These are phyloP conservation scores for Calonectria pauciramosa DNA, from an alignment of 2,329 filamentous ascomycete species.

Conservation along the genomic window DNA sequence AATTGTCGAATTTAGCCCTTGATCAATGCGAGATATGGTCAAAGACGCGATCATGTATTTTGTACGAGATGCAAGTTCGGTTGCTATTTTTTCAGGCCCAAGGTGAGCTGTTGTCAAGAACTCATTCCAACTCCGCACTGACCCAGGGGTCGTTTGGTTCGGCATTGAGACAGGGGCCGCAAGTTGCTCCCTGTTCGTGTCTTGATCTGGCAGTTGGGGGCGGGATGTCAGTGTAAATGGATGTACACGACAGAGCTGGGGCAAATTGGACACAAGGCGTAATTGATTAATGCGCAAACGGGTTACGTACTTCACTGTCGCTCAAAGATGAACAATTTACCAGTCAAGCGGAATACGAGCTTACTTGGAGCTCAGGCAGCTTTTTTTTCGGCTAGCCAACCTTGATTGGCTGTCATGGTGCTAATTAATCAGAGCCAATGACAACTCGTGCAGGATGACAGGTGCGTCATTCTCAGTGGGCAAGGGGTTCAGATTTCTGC, in stretches of 20 bases:
- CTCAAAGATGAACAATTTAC: slow-evolving; percentile 9
- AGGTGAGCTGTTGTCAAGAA: background rate
- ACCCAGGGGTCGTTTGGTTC: background rate
- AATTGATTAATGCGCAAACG: background rate
- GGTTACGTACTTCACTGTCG: background rate
- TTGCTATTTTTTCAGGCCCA: background rate
- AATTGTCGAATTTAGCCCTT: background rate
- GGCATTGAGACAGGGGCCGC: background rate
- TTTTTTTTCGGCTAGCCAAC: background rate
- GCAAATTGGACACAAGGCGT: background rate
- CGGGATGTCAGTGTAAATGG: background rate
- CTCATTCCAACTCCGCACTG: background rate
- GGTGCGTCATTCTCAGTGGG: background rate
- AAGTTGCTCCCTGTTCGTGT: background rate
- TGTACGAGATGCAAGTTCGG: background rate
- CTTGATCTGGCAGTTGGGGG: background rate
- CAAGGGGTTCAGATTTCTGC: background rate
- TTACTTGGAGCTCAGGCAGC: background rate
- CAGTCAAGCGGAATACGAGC: background rate
- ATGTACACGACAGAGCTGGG: background rate
- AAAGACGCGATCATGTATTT: background rate
- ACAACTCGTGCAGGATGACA: background rate
- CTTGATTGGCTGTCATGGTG: background rate
- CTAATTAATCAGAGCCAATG: background rate
- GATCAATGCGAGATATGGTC: background rate